Evolutionary conservation across 169 alveolate species (phyloP).

Genomic region (Eimeria tenella): DNA sequence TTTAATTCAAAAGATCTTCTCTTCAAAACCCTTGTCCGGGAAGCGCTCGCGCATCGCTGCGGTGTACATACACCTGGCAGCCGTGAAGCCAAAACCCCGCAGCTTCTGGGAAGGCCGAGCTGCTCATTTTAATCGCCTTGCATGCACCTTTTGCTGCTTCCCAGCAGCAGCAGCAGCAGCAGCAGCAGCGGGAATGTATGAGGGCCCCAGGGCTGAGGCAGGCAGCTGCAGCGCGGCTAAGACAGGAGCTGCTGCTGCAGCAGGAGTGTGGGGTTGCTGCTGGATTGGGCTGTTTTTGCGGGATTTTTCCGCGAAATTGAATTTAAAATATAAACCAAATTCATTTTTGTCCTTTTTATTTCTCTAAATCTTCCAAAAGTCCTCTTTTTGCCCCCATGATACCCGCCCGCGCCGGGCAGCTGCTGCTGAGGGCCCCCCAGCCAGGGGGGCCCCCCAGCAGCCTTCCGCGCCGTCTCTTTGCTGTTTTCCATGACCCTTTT

Average conservation of each 20-base stretch:
- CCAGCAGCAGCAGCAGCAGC: constrained; percentile 30
- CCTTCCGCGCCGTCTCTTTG: constrained; percentile 18
- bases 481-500: constrained; percentile 7
- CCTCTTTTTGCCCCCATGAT: background rate
- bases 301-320: too few species aligned
- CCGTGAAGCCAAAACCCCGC: too few species aligned
- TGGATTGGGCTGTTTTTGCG: too few species aligned
- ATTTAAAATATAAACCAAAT: background rate
- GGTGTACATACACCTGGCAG: too few species aligned
- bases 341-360: background rate
- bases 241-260: background rate
- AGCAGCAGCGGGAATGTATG: background rate
- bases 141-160: background rate
- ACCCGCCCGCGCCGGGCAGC: constrained; percentile 9
- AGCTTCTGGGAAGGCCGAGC: too few species aligned
- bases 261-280: background rate
- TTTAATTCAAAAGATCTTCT: too few species aligned
- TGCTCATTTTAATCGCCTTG: too few species aligned
- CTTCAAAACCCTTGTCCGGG: too few species aligned
- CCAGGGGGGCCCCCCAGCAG: background rate
- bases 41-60: too few species aligned
- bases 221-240: background rate
- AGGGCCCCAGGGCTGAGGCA: background rate
- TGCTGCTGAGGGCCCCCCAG: constrained; percentile 39
- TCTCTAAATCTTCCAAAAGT: background rate